Percentiles rank a stretch among this genome's conserved stretches.
phyloP scores from a whole-genome alignment of 2,329 filamentous ascomycete genomes.

The Hysterium pulicare region DNA sequence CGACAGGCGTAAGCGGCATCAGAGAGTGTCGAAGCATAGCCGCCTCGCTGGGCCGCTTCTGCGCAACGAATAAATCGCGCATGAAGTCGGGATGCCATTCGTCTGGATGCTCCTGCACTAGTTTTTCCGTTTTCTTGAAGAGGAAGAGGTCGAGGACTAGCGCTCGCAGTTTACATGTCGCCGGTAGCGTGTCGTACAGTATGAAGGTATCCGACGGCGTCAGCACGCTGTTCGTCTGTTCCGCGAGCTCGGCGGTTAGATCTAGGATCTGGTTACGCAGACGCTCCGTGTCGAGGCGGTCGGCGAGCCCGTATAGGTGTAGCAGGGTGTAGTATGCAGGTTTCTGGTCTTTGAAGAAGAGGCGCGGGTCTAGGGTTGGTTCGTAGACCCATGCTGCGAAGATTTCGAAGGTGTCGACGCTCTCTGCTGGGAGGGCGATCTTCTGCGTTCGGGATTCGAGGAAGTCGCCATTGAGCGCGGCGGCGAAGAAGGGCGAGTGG shows the following conservation, averaged over 20 bases:
- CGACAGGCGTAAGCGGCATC: conserved; percentile 35
- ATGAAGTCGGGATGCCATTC: conserved; percentile 49
- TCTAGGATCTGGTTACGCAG: conserved; percentile 45
- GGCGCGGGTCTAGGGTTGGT: conserved; percentile 27
- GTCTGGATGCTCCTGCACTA: conserved; percentile 46
- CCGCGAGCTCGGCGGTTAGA: conserved; percentile 43
- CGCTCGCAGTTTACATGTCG: conserved; percentile 36
- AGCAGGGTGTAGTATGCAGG: conserved; percentile 51
- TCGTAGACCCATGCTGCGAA: conserved; percentile 53
- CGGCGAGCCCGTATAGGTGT: conserved; percentile 46
- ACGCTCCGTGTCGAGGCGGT: conserved; percentile 46
- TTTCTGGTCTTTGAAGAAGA: conserved; percentile 45
- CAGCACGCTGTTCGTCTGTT: conserved; percentile 48
- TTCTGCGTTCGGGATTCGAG: conserved; percentile 42
- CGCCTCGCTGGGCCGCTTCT: conserved; percentile 45
- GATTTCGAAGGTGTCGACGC: conserved; percentile 47
- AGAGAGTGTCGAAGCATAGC: conserved; percentile 42
- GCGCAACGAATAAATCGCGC: conserved; percentile 44
- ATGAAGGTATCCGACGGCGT: conserved; percentile 49
- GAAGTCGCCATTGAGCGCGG: conserved; percentile 47
- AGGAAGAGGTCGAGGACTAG: conserved; percentile 50
- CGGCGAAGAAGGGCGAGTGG: conserved; percentile 50
- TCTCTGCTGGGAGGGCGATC: conserved; percentile 44
- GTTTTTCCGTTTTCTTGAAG: conserved; percentile 51
- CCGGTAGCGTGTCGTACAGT: conserved; percentile 44